Base-by-base conservation (phyloP, 805 yeast species). In the Danielia reshetovae region DNA sequence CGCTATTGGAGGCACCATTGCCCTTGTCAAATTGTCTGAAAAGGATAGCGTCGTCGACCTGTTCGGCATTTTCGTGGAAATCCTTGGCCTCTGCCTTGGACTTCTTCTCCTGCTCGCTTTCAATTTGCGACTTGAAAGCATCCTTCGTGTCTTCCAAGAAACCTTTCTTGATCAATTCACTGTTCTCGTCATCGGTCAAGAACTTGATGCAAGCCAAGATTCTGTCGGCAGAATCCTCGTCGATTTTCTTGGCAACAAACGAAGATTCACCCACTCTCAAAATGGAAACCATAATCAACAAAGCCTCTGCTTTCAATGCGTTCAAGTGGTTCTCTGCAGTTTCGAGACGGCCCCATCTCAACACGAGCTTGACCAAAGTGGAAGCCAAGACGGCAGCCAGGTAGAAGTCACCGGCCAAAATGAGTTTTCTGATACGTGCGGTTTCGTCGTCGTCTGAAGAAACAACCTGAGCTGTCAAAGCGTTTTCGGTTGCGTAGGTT, bases 191-290 rank as follows among this genome's bases (percentile, higher is more conserved):
- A 42, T 83, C 90, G 35, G 82, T 72, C 49, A 94, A 72, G 39
- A 84, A 78, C 49, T 85, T 79, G 50, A 93, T 77, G 56, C 90
- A 89, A n/a, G 90, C 72, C 60, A 88, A 68, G 37, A 93, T 81
- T 66, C 97, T 79, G 65, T 93, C 98, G n/a, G 84, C 78, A 2
- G 97, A 85, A 63, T 94, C 99, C 65, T 93, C 98, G 55, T 93
- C 97, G 43, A 90, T 88, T 51, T 77, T 77, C 55, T 81, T 79
- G 43, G 77, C 71, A 16, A 77, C 90, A 37, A 72, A 67, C 12
- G 73, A 60, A 9, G 93, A 75, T 48, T 86, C 85, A 31, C 96
- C 96, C 26, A 79, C 90, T 55, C 98, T 77, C 41, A 93, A 69
- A 32, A 90, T 81, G 23, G 96, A 86, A 35, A 95, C 95, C 79